Base-by-base conservation (phyloP, 2,329 filamentous ascomycete genomes). In the Alternaria panax region DNA sequence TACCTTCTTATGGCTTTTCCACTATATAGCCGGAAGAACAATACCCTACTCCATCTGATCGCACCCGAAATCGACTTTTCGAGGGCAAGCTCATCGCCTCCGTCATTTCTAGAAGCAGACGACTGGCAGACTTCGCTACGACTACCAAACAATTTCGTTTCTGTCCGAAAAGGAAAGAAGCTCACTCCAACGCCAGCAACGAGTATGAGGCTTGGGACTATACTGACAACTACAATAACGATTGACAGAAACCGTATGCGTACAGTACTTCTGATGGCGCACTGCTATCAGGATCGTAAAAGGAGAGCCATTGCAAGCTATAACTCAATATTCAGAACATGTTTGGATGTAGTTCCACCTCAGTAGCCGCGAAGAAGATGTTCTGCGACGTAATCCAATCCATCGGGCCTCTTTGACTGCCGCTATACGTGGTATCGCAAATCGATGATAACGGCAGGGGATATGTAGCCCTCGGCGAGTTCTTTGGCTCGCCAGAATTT, bases 361-460 rank as follows among this genome's bases (percentile, higher is more conserved):
- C 43, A 5, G 20, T 30, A 12, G 43, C 27, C 8, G 7, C 30
- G 30, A 34, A 34, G 11, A 14, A 34, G n/a, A 14, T 34, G 16
- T 14, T 14, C 12, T 34, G 12, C 12, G 30, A 16, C 12, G 6
- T 34, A 12, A 34, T 34, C 14, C 2, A 5, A 34, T 34, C 12
- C 30, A 14, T 34, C 30, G 16, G 12, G 16, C 12, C 11, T n/a
- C n/a, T n/a, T n/a, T n/a, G 30, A 34, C 16, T 12, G 12, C 2
- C 0, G 64, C 46, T 51, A 81, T 67, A 0, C 82, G 64, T 0
- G 80, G 80, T 1, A 79, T 16, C 0, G 68, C 69, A 36, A 79
- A 77, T 7, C 67, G 68, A 53, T 0, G 80, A 79, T 11, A 81
- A 62, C 45, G 78, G 74, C 1, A 81, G 69, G 54, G 78, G 81